Conservation (phyloP, 345 rosid genomes). For the Clarkia xantiana region DNA sequence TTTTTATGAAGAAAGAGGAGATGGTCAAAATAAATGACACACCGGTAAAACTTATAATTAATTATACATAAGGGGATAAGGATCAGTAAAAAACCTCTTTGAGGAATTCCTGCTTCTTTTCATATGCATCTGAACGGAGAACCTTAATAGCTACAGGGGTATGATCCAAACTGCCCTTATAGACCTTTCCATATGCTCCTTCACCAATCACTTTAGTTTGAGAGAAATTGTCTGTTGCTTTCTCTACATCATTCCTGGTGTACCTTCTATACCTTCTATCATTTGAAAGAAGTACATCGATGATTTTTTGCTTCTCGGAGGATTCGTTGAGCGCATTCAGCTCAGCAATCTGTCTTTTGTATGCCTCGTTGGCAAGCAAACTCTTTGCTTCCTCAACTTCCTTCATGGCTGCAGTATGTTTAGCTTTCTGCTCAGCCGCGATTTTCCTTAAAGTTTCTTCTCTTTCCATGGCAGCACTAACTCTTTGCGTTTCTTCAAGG, state of each 20-base stretch:
- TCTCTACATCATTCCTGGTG: slow-evolving; percentile 39
- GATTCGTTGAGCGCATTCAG: slow-evolving; percentile 47
- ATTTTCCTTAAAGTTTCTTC: slow-evolving; percentile 51
- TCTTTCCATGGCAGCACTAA: slow-evolving; percentile 47
- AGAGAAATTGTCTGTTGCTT: slow-evolving; percentile 57
- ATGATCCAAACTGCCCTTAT: slow-evolving; percentile 65
- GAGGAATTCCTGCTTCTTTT: slow-evolving; percentile 62
- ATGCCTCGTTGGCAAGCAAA: slow-evolving; percentile 46
- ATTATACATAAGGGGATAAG: no score
- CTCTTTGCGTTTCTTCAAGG: slow-evolving; percentile 46
- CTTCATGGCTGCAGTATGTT: slow-evolving; percentile 42
- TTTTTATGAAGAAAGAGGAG: no score
- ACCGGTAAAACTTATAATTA: no score
- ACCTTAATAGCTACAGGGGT: slow-evolving; percentile 82
- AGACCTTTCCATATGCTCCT: slow-evolving; percentile 86
- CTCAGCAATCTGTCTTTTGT: slow-evolving; percentile 60
- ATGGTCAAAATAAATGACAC: no score
- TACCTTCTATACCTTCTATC: slow-evolving; percentile 67
- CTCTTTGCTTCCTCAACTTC: slow-evolving; percentile 59
- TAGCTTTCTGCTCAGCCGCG: slow-evolving; percentile 57
- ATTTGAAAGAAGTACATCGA: slow-evolving; percentile 39
- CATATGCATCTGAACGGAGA: slow-evolving; percentile 35
- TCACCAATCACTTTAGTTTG: slow-evolving; percentile 52
- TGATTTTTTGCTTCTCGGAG: slow-evolving; percentile 51
- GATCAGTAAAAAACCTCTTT: slow-evolving; percentile 54